Percentiles rank a stretch among this genome's conserved stretches.
Conservation (phyloP, 441 rosid genomes). For the Populus hybrid region DNA sequence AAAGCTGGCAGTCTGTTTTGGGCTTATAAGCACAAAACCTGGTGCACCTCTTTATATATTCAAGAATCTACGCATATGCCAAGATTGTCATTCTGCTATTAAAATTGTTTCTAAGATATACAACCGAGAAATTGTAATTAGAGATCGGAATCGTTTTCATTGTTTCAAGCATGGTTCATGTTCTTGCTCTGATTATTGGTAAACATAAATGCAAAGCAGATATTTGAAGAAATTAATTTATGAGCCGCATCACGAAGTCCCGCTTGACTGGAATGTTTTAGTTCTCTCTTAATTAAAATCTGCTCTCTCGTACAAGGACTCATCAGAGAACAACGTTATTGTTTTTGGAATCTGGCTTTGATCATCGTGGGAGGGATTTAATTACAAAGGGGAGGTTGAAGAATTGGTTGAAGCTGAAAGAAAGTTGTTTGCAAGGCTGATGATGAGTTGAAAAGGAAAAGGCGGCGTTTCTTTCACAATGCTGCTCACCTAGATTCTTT, state of each 20-base stretch:
- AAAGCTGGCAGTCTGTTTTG: slow-evolving; percentile 77
- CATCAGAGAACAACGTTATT: background rate
- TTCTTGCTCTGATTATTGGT: slow-evolving; percentile 86
- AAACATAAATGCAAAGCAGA: slow-evolving; percentile 14
- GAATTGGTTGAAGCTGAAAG: background rate
- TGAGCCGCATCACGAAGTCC: background rate
- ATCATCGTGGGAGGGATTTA: background rate
- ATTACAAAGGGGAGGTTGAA: background rate
- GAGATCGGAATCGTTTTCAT: slow-evolving; percentile 86
- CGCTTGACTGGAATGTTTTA: background rate
- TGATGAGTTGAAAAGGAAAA: background rate
- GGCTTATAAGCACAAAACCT: slow-evolving; percentile 58
- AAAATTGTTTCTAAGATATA: slow-evolving; percentile 58
- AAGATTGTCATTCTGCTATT: slow-evolving; percentile 75
- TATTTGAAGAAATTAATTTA: background rate
- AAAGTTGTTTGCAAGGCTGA: background rate
- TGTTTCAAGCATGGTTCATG: slow-evolving; percentile 64
- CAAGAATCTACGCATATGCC: slow-evolving; percentile 78
- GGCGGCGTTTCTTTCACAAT: background rate
- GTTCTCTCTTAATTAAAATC: background rate
- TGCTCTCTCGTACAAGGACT: background rate
- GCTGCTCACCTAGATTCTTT: background rate
- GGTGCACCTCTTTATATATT: slow-evolving; percentile 48
- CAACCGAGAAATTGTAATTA: slow-evolving; percentile 56
- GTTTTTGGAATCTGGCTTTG: background rate